Conservation (phyloP, 176 grass and related monocot genomes). For the Carex kokanica region DNA sequence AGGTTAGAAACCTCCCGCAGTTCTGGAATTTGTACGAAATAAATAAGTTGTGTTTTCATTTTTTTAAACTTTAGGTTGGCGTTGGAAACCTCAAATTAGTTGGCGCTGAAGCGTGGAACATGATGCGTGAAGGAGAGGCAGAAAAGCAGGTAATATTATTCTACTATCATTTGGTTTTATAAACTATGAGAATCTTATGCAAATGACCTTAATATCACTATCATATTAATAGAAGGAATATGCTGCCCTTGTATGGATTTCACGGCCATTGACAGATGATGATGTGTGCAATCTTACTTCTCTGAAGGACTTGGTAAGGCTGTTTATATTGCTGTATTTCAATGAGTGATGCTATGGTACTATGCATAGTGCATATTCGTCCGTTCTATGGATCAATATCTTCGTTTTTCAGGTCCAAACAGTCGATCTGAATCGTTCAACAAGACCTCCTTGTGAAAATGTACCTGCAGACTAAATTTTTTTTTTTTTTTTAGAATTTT, state of each 20-base stretch:
- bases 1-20: neutral
- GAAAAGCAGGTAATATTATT: conserved; percentile 73
- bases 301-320: conserved; percentile 55
- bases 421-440: too few relatives aligned
- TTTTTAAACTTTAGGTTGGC: conserved; percentile 42
- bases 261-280: conserved; percentile 47
- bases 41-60: neutral
- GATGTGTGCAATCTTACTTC: conserved; percentile 54
- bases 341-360: too few relatives aligned
- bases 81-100: conserved; percentile 79
- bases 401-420: too few relatives aligned
- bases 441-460: too few relatives aligned
- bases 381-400: too few relatives aligned
- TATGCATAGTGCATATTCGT: too few relatives aligned
- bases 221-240: conserved; percentile 66
- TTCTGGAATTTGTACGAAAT: neutral
- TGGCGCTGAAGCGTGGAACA: conserved; percentile 66
- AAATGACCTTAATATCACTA: neutral
- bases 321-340: neutral
- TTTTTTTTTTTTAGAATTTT: too few relatives aligned
- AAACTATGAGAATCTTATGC: neutral
- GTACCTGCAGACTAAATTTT: too few relatives aligned
- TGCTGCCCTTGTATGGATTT: conserved; percentile 90
- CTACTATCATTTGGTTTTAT: neutral
- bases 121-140: conserved; percentile 97